Percentiles rank a stretch among this genome's conserved stretches.
phyloP scores from a whole-genome alignment of 768 basidiomycete species.

The Trametes gibbosa region DNA sequence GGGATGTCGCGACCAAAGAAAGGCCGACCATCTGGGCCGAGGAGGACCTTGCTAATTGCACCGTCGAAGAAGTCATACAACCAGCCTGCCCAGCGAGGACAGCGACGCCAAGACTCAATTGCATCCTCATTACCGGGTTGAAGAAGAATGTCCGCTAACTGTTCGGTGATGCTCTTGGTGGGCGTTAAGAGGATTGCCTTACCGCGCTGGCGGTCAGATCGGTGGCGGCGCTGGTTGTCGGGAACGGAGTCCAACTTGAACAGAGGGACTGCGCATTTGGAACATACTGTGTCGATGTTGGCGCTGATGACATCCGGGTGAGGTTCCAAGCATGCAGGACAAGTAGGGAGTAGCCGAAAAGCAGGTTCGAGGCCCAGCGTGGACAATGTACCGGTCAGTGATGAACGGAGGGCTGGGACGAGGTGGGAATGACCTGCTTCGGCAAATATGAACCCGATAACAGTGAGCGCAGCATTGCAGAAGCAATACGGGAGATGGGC shows the following conservation, averaged over 20 bases:
- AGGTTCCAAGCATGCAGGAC: neutral
- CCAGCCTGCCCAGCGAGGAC: slow-evolving; percentile 2
- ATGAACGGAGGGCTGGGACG: neutral
- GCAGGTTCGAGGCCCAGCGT: neutral
- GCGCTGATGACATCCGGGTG: neutral
- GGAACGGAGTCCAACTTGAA: neutral
- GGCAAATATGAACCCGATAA: neutral
- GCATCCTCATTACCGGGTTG: slow-evolving; percentile 28
- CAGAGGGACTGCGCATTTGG: neutral
- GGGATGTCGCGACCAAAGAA: slow-evolving; percentile 29
- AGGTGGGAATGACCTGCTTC: neutral
- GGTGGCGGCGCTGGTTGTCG: neutral
- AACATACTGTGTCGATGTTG: neutral
- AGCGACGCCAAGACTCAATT: slow-evolving; percentile 20
- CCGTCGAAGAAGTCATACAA: slow-evolving; percentile 32
- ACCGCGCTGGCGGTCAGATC: neutral
- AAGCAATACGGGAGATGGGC: slow-evolving; percentile 2
- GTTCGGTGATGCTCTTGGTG: slow-evolving; percentile 14
- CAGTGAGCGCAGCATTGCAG: neutral
- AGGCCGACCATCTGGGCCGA: slow-evolving; percentile 24
- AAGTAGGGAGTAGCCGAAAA: neutral
- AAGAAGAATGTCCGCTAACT: slow-evolving; percentile 12
- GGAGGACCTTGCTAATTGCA: slow-evolving; percentile 22
- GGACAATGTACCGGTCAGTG: neutral
- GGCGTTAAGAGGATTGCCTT: slow-evolving; percentile 8